phyloP scores from a whole-genome alignment of 2,329 filamentous ascomycete genomes.

The Botrytis fabae region DNA sequence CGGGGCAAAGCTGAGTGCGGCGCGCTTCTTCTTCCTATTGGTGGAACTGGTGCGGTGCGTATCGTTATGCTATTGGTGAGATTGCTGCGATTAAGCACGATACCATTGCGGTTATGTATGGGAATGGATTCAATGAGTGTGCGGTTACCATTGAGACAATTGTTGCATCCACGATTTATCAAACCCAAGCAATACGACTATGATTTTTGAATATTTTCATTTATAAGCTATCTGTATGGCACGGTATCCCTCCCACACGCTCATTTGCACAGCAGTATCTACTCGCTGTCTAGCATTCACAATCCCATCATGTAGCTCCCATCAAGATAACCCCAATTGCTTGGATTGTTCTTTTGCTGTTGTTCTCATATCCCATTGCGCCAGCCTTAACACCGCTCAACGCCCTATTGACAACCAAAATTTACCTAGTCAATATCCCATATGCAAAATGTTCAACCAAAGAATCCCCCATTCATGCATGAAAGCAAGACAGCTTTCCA shows the following conservation, averaged over 20 bases:
- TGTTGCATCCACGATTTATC: background rate
- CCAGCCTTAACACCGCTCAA: background rate
- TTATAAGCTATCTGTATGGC: background rate
- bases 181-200: background rate
- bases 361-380: background rate
- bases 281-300: background rate
- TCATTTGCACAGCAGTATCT: background rate
- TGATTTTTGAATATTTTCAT: background rate
- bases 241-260: background rate
- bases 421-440: background rate
- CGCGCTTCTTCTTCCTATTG: background rate
- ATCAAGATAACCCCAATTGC: background rate
- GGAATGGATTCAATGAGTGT: background rate
- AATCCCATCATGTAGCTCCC: background rate
- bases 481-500: background rate
- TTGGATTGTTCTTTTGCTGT: background rate
- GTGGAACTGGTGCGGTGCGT: too few species aligned
- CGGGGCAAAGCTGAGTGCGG: background rate
- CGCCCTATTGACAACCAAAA: background rate
- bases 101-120: background rate
- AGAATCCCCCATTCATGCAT: background rate
- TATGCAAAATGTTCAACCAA: background rate
- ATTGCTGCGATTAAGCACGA: background rate
- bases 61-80: background rate
- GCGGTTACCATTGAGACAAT: background rate